Evolutionary conservation across 73 alveolate genomes (phyloP).

Genomic region (Paramecium tetraurelia): DNA sequence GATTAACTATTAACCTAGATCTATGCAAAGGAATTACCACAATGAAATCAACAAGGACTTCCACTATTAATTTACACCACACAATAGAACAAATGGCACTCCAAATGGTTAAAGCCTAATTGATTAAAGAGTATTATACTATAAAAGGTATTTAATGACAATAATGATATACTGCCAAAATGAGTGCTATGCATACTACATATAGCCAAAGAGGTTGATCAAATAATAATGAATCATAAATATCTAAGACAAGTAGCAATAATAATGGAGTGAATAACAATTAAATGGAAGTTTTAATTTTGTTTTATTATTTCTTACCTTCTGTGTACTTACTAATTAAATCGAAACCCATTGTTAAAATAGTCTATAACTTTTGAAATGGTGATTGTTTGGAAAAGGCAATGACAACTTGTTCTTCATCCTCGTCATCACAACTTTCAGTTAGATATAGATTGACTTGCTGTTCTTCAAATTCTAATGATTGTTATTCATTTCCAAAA

Average conservation of each 20-base stretch:
- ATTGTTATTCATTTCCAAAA: background rate
- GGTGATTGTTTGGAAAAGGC: background rate
- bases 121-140: background rate
- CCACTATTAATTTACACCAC: slow-evolving; percentile 35
- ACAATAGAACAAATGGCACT: background rate
- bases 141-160: background rate
- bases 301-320: background rate
- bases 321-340: background rate
- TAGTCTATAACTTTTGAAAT: background rate
- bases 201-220: background rate
- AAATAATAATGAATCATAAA: background rate
- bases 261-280: background rate
- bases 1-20: slow-evolving; percentile 60
- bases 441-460: background rate
- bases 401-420: background rate
- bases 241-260: background rate
- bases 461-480: background rate
- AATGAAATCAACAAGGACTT: background rate
- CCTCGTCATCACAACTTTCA: background rate
- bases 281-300: background rate
- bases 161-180: background rate
- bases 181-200: background rate
- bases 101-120: background rate
- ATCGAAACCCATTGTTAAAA: background rate
- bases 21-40: slow-evolving; percentile 22